These are phyloP conservation scores for Penicillium alfredii DNA, from an alignment of 495 filamentous ascomycete genomes.

Conservation along the genomic window DNA sequence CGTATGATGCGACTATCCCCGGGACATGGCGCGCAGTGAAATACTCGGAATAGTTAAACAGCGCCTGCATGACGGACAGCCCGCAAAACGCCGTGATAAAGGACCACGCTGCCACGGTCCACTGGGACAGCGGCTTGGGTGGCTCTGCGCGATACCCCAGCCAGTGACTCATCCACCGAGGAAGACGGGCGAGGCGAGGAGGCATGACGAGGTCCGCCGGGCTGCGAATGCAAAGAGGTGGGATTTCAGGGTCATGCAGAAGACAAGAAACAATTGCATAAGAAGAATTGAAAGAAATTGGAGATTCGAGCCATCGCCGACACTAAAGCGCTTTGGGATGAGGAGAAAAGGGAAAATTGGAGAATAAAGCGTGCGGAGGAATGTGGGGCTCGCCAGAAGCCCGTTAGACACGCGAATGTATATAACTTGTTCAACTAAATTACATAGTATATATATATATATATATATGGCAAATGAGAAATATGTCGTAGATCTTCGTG, in stretches of 20 bases:
- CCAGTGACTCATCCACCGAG: slow-evolving; percentile 32
- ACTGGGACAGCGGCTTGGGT: slow-evolving; percentile 20
- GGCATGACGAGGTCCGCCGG: slow-evolving; percentile 4
- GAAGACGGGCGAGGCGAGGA: slow-evolving; percentile 26
- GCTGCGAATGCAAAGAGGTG: not conserved
- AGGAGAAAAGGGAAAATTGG: slow-evolving; percentile 14
- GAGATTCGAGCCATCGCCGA: slow-evolving; percentile 1
- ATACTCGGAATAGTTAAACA: slow-evolving; percentile 30
- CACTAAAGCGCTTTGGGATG: slow-evolving; percentile 8
- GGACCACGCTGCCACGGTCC: slow-evolving; percentile 26
- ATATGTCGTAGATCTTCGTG: too few relatives aligned
- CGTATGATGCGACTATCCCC: slow-evolving; percentile 32
- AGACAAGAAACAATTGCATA: slow-evolving; percentile 3
- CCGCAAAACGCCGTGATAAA: slow-evolving; percentile 33
- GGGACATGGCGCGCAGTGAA: slow-evolving; percentile 28
- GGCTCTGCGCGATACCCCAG: slow-evolving; percentile 29
- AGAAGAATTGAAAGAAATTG: not conserved
- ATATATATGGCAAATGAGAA: too few relatives aligned
- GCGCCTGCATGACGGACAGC: slow-evolving; percentile 25
- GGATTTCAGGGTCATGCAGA: not conserved
- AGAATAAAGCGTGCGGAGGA: slow-evolving; percentile 17
- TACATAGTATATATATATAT: not conserved
- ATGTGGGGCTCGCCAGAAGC: slow-evolving; percentile 2
- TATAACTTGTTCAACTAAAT: too few relatives aligned
- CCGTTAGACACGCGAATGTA: too few relatives aligned